Evolutionary conservation across 306 rosid genomes (phyloP).

Genomic region (Begonia peltatifolia): DNA sequence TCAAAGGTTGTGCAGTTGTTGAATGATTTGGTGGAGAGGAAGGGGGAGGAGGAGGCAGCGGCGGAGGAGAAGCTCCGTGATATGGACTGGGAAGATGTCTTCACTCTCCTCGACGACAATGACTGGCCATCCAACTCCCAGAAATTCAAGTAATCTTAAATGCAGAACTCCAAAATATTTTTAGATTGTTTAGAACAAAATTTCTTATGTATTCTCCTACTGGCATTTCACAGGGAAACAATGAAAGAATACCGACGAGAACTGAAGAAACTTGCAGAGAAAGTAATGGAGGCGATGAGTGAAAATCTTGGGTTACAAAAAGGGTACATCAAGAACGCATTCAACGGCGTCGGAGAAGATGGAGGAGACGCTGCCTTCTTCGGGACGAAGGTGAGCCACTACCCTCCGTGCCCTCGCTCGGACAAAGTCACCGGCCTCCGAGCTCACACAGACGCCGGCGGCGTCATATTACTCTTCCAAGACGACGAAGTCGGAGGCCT

Average conservation of each 20-base stretch:
- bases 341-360: slow-evolving; percentile 24
- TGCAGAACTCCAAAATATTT: not conserved
- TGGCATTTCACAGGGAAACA: slow-evolving; percentile 34
- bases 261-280: slow-evolving; percentile 52
- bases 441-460: slow-evolving; percentile 95
- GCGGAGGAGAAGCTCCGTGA: not conserved
- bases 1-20: slow-evolving; percentile 31
- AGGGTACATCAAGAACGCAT: slow-evolving; percentile 62
- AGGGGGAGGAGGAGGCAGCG: slow-evolving; percentile 29
- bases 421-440: slow-evolving; percentile 64
- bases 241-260: slow-evolving; percentile 60
- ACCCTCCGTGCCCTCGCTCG: slow-evolving; percentile 75
- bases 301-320: slow-evolving; percentile 55
- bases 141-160: slow-evolving; percentile 46
- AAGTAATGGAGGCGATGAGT: slow-evolving; percentile 69
- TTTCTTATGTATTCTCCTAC: no score
- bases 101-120: slow-evolving; percentile 51
- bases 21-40: slow-evolving; percentile 30
- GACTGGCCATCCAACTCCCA: slow-evolving; percentile 63
- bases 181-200: no score
- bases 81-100: slow-evolving; percentile 83
- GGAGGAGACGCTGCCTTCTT: slow-evolving; percentile 37
- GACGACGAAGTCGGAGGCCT: slow-evolving; percentile 79
- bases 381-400: slow-evolving; percentile 92
- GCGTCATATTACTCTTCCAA: slow-evolving; percentile 74